Evolutionary conservation across 306 rosid species (phyloP), one percentile per base, ranked within the genome.

Genomic region (Castanospermum australe): DNA sequence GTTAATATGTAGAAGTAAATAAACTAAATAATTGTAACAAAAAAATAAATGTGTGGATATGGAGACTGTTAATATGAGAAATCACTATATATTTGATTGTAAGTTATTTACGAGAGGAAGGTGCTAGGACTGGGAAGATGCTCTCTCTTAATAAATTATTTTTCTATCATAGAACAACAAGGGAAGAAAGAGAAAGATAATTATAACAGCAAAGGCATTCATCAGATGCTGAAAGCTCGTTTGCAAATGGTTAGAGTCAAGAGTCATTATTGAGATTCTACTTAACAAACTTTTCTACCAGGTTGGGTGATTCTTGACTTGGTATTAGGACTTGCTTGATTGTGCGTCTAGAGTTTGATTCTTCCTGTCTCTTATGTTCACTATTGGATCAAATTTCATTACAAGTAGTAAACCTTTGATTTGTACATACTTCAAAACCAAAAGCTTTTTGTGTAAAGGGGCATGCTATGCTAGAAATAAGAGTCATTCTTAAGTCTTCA

Each of bases 121-220:
- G 73, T 25, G n/a, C 24, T 12, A 41, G 72, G n/a, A n/a, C n/a
- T n/a, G n/a, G n/a, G 38, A 67, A 67, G 72, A 67, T 66, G 36
- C 41, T 41, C 21, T 64, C 51, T 38, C 17, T 17, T n/a, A 8
- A 20, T 42, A 24, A 22, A 44, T 22, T 67, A 25, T 7, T 65
- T 20, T 65, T 25, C 18, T 57, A 55, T 9, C n/a, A 50, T 50
- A 17, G 22, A 8, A 50, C 22, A 5, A 21, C 5, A 17, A 12
- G 12, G 17, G 32, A 25, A 13, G 38, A 57, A 25, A 24, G 18
- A 21, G 0, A 25, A 5, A 57, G 38, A 12, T 2, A 44, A 12
- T 9, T 18, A 57, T 57, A 57, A 57, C 9, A 11, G 65, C 7
- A 32, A 12, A 6, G 7, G 13, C 18, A 57, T 13, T 25, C 65